Evolutionary conservation across 345 rosid species (phyloP).

Genomic region (Eucalyptus globulus): DNA sequence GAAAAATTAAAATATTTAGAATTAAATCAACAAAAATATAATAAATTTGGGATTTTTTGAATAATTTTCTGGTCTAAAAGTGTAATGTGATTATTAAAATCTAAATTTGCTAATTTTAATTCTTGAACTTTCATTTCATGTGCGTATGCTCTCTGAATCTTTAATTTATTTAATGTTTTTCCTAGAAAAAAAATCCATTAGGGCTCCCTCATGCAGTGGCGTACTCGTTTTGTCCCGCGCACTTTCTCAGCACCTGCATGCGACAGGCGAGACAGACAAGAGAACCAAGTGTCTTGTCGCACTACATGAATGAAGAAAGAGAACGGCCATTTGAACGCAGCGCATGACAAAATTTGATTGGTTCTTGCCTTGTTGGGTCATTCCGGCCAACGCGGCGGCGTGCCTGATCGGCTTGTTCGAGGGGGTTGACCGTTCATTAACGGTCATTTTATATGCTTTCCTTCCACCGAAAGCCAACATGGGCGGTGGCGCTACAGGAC

Average conservation of each 20-base stretch:
- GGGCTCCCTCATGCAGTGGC: neutral
- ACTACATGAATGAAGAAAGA: rapidly evolving
- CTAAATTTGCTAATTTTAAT: rapidly evolving
- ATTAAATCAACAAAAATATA: rapidly evolving
- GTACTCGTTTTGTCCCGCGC: rapidly evolving
- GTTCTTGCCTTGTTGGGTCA: neutral
- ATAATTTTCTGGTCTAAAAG: rapidly evolving
- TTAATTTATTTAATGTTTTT: no score
- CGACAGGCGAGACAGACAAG: neutral
- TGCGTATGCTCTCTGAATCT: rapidly evolving
- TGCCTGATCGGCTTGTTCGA: neutral
- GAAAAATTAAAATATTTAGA: rapidly evolving
- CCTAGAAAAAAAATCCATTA: rapidly evolving
- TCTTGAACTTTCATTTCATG: rapidly evolving
- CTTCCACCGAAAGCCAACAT: neutral
- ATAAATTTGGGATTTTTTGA: rapidly evolving
- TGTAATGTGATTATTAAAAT: no score
- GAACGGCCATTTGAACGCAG: no score
- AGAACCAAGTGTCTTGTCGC: no score
- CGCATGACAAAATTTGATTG: no score
- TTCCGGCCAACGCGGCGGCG: neutral
- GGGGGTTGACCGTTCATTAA: rapidly evolving
- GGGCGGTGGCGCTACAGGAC: neutral
- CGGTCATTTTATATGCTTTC: neutral
- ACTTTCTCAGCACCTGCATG: neutral